Evolutionary conservation across 768 basidiomycete species (phyloP), one percentile per base, ranked within the genome.

Genomic region (Lentinus tigrinus): DNA sequence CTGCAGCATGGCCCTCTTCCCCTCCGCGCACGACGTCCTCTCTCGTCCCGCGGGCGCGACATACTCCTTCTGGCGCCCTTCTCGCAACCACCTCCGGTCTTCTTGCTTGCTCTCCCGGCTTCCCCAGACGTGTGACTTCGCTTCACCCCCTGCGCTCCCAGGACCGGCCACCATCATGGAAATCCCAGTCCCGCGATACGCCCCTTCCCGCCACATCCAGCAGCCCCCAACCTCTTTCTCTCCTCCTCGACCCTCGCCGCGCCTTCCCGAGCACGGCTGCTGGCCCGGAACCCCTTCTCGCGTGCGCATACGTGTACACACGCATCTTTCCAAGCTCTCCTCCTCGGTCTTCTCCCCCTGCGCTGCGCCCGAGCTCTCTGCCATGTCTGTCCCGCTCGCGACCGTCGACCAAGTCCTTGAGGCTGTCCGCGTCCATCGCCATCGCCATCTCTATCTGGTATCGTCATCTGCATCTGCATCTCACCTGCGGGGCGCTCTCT

Each of bases 41-140:
- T 42, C 52, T 39, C 38, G 42, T 42, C 52, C 48, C 42, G 40
- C 38, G 49, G 59, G 49, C 54, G 1, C 9, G 9, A 26, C 49
- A 48, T 60, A 48, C 59, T 52, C 59, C 49, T 40, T 60, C 19
- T 9, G 54, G 59, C 36, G 43, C 37, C 23, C 52, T 54, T 52
- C 52, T 43, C 43, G 3, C 27, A 9, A 39, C 47, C 47, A 47
- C 19, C 21, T 43, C 57, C 52, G 38, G 52, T 24, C 57, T 53
- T 59, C 53, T 60, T 55, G 34, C 39, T 49, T 55, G 36, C 54
- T 31, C 47, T 23, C 21, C 50, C 43, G 36, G 42, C 53, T 47
- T 31, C 48, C 36, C 47, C 58, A 61, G 55, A 61, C 55, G 56
- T 57, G 56, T 56, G 55, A 56, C 54, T 23, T 40, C 27, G 36